Conservation (phyloP, 805 yeast genomes). For the Scheffersomyces coipomensis region DNA sequence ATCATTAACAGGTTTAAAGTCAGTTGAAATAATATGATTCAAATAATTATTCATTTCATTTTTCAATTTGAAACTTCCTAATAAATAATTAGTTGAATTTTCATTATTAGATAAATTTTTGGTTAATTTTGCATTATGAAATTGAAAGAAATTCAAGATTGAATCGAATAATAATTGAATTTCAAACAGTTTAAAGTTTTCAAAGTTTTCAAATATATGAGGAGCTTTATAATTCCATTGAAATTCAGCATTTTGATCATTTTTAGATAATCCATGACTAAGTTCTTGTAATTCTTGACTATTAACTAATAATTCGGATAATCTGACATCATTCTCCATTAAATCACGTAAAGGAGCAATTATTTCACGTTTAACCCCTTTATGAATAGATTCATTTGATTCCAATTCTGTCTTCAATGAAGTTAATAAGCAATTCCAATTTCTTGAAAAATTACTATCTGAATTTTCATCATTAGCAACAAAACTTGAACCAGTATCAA, state of each 20-base stretch:
- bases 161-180: conserved; percentile 58
- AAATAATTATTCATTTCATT: conserved; percentile 38
- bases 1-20: conserved; percentile 13
- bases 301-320: conserved; percentile 54
- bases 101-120: conserved; percentile 47
- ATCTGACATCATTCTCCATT: conserved; percentile 51
- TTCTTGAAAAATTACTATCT: conserved; percentile 25
- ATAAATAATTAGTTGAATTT: conserved; percentile 59
- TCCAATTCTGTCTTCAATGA: conserved; percentile 48
- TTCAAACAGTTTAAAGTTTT: conserved; percentile 64
- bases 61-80: conserved; percentile 43
- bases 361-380: conserved; percentile 51
- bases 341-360: conserved; percentile 53
- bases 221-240: conserved; percentile 83
- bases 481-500: conserved; percentile 30
- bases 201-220: conserved; percentile 70
- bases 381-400: conserved; percentile 48
- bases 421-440: conserved; percentile 49
- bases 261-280: conserved; percentile 20
- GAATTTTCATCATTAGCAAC: conserved; percentile 24
- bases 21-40: conserved; percentile 26
- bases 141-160: conserved; percentile 57
- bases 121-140: conserved; percentile 21
- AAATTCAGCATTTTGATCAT: conserved; percentile 37
- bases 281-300: conserved; percentile 43